Base-by-base conservation (phyloP, 2,329 filamentous ascomycete species). In the Xenoacremonium recifei region DNA sequence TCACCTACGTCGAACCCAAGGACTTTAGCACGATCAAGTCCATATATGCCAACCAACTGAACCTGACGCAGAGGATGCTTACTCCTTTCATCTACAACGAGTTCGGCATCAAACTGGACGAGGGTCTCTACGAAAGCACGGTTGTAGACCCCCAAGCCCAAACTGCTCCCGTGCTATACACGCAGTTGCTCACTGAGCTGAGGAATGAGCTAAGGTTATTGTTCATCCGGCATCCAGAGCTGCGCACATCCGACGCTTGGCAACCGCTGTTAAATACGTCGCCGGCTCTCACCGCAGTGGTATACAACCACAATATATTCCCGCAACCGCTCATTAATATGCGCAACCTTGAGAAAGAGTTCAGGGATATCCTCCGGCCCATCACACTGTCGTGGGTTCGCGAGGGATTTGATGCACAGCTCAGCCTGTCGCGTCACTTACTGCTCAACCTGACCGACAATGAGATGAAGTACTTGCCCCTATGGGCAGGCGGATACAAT, bases 401-500 rank as follows among this genome's bases (percentile, higher is more conserved):
- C 1, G 47, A 49, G 7, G 59, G 63, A 4, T 51, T 66, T 11
- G 61, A 68, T 20, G 61, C 67, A 3, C 54, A 59, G 2, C 57
- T 68, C 19, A 57, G 56, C 12, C 48, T 69, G 3, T 71, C 67
- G 1, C 61, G 64, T 3, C 72, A 78, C 49, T 48, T 78, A 18
- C 59, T 84, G 0, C 68, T 82, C 1, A 72, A 68, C 5, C 68
- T 87, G 2, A 63, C 65, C 1, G 70, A 78, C 4, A 65, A 76
- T 2, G 83, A 87, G 62, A 73, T 78, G 49, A 76, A 76, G 42
- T 86, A 74, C 48, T 67, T 87, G 3, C 82, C 84, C 0, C 65
- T 85, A 4, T 87, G 81, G 81, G 82, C 80, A 1, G 82, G 77
- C 4, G 83, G 68, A 2, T 60, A 66, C 32, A 67, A 79, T 44